Conservation (phyloP, 768 basidiomycete species). For the Tricholoma sp. region DNA sequence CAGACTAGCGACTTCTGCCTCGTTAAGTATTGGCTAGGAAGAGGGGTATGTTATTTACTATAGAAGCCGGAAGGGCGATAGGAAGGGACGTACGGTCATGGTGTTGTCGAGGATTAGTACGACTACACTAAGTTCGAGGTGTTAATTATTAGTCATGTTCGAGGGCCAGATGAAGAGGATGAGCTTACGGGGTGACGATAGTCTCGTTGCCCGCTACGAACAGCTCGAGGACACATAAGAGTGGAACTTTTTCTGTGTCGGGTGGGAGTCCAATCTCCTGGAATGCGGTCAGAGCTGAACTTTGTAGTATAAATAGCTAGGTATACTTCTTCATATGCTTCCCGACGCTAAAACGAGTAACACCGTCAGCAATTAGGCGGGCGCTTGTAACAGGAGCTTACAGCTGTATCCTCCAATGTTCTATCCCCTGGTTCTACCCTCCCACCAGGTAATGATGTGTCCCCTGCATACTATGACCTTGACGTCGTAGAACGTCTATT, state of each 20-base stretch:
- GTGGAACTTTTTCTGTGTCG: conserved; percentile 63
- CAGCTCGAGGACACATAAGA: conserved; percentile 76
- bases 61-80: neutral
- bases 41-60: neutral
- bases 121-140: conserved; percentile 55
- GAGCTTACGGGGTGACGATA: conserved; percentile 81
- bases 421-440: conserved; percentile 66
- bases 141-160: neutral
- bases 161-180: neutral
- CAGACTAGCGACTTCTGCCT: conserved; percentile 68
- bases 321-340: conserved; percentile 85
- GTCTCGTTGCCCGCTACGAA: conserved; percentile 67
- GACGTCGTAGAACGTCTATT: conserved; percentile 67
- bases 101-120: conserved; percentile 79
- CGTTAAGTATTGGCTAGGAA: conserved; percentile 2
- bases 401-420: conserved; percentile 76
- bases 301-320: neutral
- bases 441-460: conserved; percentile 86
- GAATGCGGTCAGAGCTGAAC: neutral
- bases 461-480: conserved; percentile 76
- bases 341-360: conserved; percentile 77
- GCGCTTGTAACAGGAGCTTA: conserved; percentile 32
- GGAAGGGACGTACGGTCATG: conserved; percentile 60
- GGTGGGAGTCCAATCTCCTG: conserved; percentile 75
- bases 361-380: no score